Base-by-base conservation (phyloP, 2,329 filamentous ascomycete species). In the Neofusicoccum laricinum region DNA sequence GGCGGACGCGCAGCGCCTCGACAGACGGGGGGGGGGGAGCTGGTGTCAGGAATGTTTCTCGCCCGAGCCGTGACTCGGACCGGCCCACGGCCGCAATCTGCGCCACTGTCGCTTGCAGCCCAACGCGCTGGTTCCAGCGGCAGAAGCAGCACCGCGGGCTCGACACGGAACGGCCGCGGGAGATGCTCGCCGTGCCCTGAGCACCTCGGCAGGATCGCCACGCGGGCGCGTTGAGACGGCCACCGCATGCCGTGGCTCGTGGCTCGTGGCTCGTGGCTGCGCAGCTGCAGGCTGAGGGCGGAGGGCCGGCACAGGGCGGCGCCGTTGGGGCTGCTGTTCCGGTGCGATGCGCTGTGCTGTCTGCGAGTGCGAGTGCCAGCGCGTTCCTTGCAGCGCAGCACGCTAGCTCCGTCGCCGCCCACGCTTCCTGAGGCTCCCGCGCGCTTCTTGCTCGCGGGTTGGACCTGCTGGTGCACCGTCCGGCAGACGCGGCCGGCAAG, bases 401-500 rank as follows among this genome's bases (percentile, higher is more conserved):
- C 21, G 55, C 55, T 58, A 58, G 55, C 40, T 58, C 25, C 55
- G 7, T 32, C 55, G 25, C 21, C 53, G 38, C 53, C 38, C 53
- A 34, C 34, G 17, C n/a, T 32, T 40, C 53, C 30, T 30, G 53
- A 45, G 25, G 19, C 21, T 45, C 30, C 25, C 55, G n/a, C 40
- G 40, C 30, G 3, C 55, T 34, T 45, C 25, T 17, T 17, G 4
- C n/a, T n/a, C 41, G 15, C 14, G 7, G 41, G 14, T 17, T n/a
- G 41, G 41, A 8, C 41, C 38, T 12, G 21, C 15, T 2, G 38
- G 25, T 15, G 53, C 38, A 7, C 53, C 40, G 36, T 32, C 41
- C 55, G 55, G 41, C 40, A 59, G 15, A 17, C 55, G 55, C 43
- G 41, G 55, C n/a, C 55, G 55, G 55, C 55, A 59, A 38, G 8